These are phyloP conservation scores for Penicillium paneum DNA, from an alignment of 2,329 filamentous ascomycete genomes.

Conservation along the genomic window DNA sequence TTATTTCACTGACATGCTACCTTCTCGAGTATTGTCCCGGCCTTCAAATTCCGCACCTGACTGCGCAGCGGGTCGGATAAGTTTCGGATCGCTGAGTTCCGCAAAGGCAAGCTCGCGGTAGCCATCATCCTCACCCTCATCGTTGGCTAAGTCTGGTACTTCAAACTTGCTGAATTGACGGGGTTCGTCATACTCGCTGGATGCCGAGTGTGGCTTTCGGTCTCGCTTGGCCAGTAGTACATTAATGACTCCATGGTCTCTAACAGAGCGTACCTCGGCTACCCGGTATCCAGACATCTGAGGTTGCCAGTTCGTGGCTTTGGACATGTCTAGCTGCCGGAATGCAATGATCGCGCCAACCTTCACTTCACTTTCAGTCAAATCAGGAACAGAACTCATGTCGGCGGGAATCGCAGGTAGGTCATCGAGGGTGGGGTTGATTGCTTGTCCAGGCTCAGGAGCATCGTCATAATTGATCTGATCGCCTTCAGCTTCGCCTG, in stretches of 20 bases:
- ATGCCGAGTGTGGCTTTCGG: conserved; percentile 58
- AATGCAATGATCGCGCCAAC: conserved; percentile 45
- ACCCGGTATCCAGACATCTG: conserved; percentile 57
- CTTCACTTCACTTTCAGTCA: conserved; percentile 33
- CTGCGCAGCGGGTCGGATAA: conserved; percentile 51
- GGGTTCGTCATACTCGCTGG: conserved; percentile 59
- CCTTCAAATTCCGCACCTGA: conserved; percentile 24
- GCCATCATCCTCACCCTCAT: conserved; percentile 57
- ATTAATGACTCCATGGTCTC: conserved; percentile 54
- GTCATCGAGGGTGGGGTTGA: conserved; percentile 40
- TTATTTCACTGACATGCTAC: conserved; percentile 41
- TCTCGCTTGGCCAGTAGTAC: conserved; percentile 69
- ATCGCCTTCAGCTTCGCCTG: conserved; percentile 18
- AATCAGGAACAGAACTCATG: conserved; percentile 57
- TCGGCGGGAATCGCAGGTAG: conserved; percentile 55
- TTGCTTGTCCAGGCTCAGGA: conserved; percentile 13
- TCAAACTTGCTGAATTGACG: conserved; percentile 77
- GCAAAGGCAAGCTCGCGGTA: conserved; percentile 57
- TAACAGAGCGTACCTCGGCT: conserved; percentile 59
- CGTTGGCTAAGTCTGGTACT: conserved; percentile 62
- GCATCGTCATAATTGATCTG: conserved; percentile 44
- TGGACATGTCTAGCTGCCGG: conserved; percentile 48
- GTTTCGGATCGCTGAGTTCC: conserved; percentile 66
- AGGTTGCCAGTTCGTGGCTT: conserved; percentile 48
- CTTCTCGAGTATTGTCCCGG: conserved; percentile 26